Base-by-base conservation (phyloP, 495 filamentous ascomycete species). In the Staphylotrichum longicolle region DNA sequence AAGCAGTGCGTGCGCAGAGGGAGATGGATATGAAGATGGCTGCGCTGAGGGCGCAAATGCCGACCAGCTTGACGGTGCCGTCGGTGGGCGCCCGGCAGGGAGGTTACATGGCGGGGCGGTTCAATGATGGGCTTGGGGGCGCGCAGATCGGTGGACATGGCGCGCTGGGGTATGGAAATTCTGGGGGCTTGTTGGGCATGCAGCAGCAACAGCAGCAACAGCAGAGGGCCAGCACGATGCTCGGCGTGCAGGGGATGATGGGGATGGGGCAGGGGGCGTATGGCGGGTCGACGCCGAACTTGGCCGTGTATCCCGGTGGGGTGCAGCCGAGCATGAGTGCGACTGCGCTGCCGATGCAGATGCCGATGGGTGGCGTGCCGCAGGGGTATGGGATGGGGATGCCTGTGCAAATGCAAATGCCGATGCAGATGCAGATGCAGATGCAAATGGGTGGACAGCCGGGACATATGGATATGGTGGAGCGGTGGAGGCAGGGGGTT, bases 401-500 rank as follows among this genome's bases (percentile, higher is more conserved):
- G 27, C 14, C 9, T 6, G 20, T 55, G 53, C 53, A 55, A n/a
- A 50, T 60, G 46, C 12, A 7, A 2, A 10, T 11, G 12, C 20
- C 30, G 20, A 27, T 27, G 20, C 45, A 42, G 1, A 12, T 14
- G 27, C 14, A 10, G 8, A 44, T 55, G 53, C 53, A 55, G 35
- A 50, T 60, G 46, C 12, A 7, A 2, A 10, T 11, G 12, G 40
- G n/a, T 30, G 30, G n/a, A 5, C n/a, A 6, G 42, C 49, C 10
- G 46, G 46, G 47, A 32, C 49, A 55, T 45, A 40, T 35, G 27
- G 50, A 59, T 56, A 83, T 89, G 76, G 91, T 98, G 67, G 91
- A 98, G 75, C 83, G 88, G 60, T 98, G 93, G 93, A 84, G 93
- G 67, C 86, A 91, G 75, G 90, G 91, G 66, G 84, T 97, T 54